Base-by-base conservation (phyloP, 257 asterid species). In the Nyctanthes arbortristis region DNA sequence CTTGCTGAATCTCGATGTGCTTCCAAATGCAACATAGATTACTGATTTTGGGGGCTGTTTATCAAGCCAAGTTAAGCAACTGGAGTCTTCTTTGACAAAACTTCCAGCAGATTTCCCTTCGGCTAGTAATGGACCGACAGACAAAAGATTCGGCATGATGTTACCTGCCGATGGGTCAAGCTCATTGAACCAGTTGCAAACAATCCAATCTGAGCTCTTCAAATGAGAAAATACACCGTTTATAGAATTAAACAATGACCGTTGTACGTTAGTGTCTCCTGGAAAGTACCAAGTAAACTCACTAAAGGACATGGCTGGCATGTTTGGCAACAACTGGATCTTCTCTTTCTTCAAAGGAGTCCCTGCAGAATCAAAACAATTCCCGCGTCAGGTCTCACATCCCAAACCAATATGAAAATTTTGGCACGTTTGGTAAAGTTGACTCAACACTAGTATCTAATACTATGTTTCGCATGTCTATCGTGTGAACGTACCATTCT, bases 11-110 rank as follows among this genome's bases (percentile, higher is more conserved):
- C 78, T 72, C 5, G 84, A 54, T 16, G 90, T 81, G 73, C 87
- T 89, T 14, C 91, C 96, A 68, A 87, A 89, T 0, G 91, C 89
- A 18, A 80, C 88, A 59, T 87, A 84, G 18, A 87, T 55, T 1
- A 87, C 93, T 7, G 91, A 89, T 7, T 25, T 30, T 5, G 73
- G 64, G 7, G 86, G 65, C 25, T 84, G 88, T 20, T 73, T 74
- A 65, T 89, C 85, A 2, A 89, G 93, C 91, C 93, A 89, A 52
- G 7, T 25, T 60, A 87, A 59, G 80, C 93, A 86, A 16, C 77
- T 74, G 0, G 85, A 61, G 82, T 87, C 93, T 54, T 81, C 87
- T 0, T 81, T 58, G 33, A 20, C 75, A 13, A 86, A 65, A 13
- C 82, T 83, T 2, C 87, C 87, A 8, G 79, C 55, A 11, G 83